Base-by-base conservation (phyloP, 495 filamentous ascomycete species). In the Daldinia concentrica region DNA sequence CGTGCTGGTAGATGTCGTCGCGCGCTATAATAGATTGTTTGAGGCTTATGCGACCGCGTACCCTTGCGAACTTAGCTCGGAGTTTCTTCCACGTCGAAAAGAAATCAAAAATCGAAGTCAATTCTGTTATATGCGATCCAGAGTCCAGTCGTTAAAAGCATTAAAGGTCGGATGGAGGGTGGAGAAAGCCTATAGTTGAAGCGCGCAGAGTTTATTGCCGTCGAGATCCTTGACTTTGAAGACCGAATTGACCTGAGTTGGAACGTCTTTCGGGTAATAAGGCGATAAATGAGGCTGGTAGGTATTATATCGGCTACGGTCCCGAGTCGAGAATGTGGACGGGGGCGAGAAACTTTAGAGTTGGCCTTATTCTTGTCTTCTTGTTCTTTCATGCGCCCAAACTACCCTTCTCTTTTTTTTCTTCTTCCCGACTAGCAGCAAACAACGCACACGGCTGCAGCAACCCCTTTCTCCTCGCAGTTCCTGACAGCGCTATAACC, bases 401-500 rank as follows among this genome's bases (percentile, higher is more conserved):
- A 45, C 15, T 41, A 24, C 22, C 34, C 15, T 57, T 34, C n/a
- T 59, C 58, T 66, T 27, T 64, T 27, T 64, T 50, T 67, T 60
- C 60, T 67, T 60, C 60, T 64, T 56, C 43, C 58, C 63, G 34
- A 58, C 19, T 15, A 61, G 58, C 45, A 62, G 62, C 39, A 56
- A 52, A 34, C 41, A 64, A 51, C 32, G n/a, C 36, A 51, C 19
- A 62, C 17, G 39, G 39, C 60, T 37, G 37, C 52, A 50, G 17
- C 24, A 60, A 41, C 36, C 37, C 60, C 57, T 62, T 66, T 71
- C 67, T 66, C 60, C 55, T 74, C 71, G 71, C 71, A 71, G 71
- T 74, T 68, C 71, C 71, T 67, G 71, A 71, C 71, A 51, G 71
- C 71, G 71, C 37, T 54, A 48, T 64, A 63, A 59, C 62, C 66